Evolutionary conservation across 2,329 filamentous ascomycete genomes (phyloP), one percentile per base, ranked within the genome.

Genomic region (Chrysoporthe austroafricana): DNA sequence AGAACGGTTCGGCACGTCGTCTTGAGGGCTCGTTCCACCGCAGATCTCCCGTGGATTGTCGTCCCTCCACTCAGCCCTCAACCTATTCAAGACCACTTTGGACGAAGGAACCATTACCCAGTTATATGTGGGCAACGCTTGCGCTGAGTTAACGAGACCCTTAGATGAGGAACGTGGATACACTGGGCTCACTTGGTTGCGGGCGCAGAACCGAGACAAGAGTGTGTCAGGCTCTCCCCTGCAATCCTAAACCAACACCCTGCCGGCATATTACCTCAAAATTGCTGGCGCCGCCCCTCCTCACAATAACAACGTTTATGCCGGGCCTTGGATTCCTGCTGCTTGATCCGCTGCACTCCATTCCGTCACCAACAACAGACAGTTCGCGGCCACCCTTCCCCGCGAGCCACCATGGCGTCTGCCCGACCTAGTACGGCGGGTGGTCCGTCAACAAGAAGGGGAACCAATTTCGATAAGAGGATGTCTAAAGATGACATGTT

Each of bases 401-500:
- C 66, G 59, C 71, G 58, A 67, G 65, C 71, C 66, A 68, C 70
- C 69, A 70, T 72, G 72, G 78, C 77, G 73, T 70, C 75, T 66
- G 76, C 75, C 66, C 77, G 81, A 74, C 81, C 81, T 44, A 82
- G 77, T 70, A 83, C 81, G 65, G 71, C 72, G 54, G 74, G 71
- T 46, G 70, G 71, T 18, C 52, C 68, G 62, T 26, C 57, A 48
- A 59, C 61, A 34, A 66, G 68, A 54, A 44, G n/a, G 14, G 43
- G 42, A 16, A 63, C 50, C 36, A 73, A 74, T 50, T 76, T 76
- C 64, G 77, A 80, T 71, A 84, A 81, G 73, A 79, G 82, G 70
- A 73, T 82, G 56, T 85, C 83, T 32, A 82, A 77, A 63, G 80
- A 82, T 70, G 80, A 82, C 71, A 78, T 79, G 71, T 79, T 77